phyloP scores from a whole-genome alignment of 2,329 filamentous ascomycete species.

The Pseudocercospora fijiensis region DNA sequence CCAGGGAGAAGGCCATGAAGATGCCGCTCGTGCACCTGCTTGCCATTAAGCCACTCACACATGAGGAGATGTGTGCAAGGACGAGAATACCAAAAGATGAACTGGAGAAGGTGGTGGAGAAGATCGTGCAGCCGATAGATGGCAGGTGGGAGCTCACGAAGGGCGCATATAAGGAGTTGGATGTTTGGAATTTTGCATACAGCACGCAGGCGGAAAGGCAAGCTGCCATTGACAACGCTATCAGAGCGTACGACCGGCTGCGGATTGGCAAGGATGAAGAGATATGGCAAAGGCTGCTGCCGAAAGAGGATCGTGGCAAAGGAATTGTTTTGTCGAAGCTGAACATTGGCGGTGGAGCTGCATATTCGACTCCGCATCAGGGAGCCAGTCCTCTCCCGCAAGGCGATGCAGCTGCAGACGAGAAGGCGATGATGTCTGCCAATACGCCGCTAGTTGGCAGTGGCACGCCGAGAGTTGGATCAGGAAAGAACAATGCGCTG shows the following conservation, averaged over 20 bases:
- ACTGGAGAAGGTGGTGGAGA: constrained; percentile 48
- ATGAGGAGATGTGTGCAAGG: constrained; percentile 48
- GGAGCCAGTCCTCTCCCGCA: constrained; percentile 34
- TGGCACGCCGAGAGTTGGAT: constrained; percentile 31
- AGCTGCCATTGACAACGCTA: constrained; percentile 61
- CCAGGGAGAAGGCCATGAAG: constrained; percentile 45
- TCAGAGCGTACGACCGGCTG: constrained; percentile 63
- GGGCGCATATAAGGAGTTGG: constrained; percentile 60
- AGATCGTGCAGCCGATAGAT: constrained; percentile 54
- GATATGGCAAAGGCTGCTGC: constrained; percentile 62
- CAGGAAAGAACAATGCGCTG: constrained; percentile 22
- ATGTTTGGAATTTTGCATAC: constrained; percentile 62
- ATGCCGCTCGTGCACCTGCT: constrained; percentile 54
- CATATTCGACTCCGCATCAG: constrained; percentile 31
- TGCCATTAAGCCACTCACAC: constrained; percentile 52
- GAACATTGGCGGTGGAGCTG: constrained; percentile 46
- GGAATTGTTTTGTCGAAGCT: constrained; percentile 61
- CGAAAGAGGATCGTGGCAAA: constrained; percentile 60
- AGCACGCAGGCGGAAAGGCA: constrained; percentile 56
- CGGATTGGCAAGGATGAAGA: constrained; percentile 60
- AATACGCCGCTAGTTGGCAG: constrained; percentile 33
- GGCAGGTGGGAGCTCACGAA: constrained; percentile 57
- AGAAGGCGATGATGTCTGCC: constrained; percentile 25
- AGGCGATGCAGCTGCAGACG: constrained; percentile 25
- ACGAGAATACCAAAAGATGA: constrained; percentile 53